Evolutionary conservation across 1,139 yeast species (phyloP), one percentile per base, ranked within the genome.

Genomic region (Diutina neorugosa): DNA sequence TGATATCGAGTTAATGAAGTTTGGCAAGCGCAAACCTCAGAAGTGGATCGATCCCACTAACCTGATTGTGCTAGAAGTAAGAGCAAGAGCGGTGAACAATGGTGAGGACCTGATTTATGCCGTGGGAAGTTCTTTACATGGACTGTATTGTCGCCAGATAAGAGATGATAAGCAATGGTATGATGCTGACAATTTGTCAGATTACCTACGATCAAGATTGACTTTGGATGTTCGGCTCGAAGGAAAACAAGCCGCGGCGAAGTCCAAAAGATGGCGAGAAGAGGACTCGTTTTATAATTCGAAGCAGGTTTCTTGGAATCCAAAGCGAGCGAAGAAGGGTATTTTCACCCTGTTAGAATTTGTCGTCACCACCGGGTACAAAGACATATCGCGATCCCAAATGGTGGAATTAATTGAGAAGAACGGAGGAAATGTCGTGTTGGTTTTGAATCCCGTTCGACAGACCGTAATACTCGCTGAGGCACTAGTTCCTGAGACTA

Each of bases 1-100:
- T 0, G 78, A 82, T 0, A 51, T 61, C 0, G 67, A 69, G n/a
- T 57, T 74, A 6, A 59, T 85, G 5, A 71, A 72, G 56, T 84
- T 86, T 65, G 93, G 91, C 0, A 66, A 74, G 11, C 78, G 76
- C 55, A 65, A 70, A 18, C 96, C 97, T 0, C 80, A 74, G 48
- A 76, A 75, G 56, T 90, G 96, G 95, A 86, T 93, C 31, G 71
- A 82, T 56, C 97, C 98, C 0, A 68, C 72, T 42, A 80, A 87
- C 49, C 85, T 96, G 1, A 62, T 90, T 1, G 94, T 91, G 0
- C 63, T 93, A n/a, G 96, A 90, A 63, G 80, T 91, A 9, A 88
- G 86, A 62, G 96, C 96, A 0, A 71, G 96, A 44, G 83, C 91
- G 5, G 74, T 89, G 14, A 83, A 82, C 58, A 69, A 70, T 58